These are phyloP conservation scores for Adansonia gregorii DNA, from an alignment of 441 rosid genomes.

Conservation along the genomic window DNA sequence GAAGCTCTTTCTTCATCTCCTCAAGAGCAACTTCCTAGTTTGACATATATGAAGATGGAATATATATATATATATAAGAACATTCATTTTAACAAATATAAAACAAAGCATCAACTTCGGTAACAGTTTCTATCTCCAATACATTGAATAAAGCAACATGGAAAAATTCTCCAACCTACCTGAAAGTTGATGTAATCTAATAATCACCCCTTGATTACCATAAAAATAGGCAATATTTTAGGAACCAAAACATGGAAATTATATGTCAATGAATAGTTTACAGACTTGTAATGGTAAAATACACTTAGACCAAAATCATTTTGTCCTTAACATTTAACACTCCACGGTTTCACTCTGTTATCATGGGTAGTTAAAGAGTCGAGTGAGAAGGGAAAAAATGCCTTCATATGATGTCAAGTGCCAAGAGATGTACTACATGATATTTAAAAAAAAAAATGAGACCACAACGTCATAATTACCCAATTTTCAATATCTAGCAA, in stretches of 20 bases:
- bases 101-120: neutral
- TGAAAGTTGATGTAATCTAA: neutral
- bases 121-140: neutral
- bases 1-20: slow-evolving; percentile 95
- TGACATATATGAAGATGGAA: slow-evolving; percentile 20
- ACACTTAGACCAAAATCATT: neutral
- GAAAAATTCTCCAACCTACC: neutral
- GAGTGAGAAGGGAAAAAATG: neutral
- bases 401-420: neutral
- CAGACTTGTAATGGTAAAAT: neutral
- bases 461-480: slow-evolving; percentile 5
- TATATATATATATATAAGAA: slow-evolving; percentile 7
- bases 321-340: neutral
- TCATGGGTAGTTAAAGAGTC: neutral
- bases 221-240: neutral
- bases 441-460: neutral
- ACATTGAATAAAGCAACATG: neutral
- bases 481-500: neutral
- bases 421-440: neutral
- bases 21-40: slow-evolving; percentile 75
- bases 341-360: slow-evolving; percentile 2
- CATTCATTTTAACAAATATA: neutral
- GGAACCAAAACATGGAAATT: neutral
- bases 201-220: neutral
- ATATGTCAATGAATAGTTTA: neutral